A percentile compares a stretch with the other conserved stretches of the same genome.
Conservation (phyloP, 2,329 filamentous ascomycete genomes). For the Fonsecaea multimorphosa region DNA sequence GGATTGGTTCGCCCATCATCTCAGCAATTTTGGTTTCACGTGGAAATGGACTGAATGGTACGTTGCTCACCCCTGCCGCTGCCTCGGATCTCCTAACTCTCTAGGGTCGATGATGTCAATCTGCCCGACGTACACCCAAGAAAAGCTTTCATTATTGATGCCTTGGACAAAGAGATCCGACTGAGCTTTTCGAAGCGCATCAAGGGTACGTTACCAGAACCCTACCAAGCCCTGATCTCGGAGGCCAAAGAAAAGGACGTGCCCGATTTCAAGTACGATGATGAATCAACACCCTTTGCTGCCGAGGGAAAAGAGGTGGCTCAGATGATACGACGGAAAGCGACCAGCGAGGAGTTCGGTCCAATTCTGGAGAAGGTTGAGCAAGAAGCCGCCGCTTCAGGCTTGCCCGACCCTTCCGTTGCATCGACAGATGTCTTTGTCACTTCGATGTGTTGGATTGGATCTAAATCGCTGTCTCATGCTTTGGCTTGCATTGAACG, state of each 20-base stretch:
- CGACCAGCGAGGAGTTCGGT: slow-evolving; percentile 84
- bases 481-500: slow-evolving; percentile 95
- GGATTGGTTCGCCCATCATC: slow-evolving; percentile 97
- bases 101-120: slow-evolving; percentile 77
- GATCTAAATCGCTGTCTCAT: slow-evolving; percentile 94
- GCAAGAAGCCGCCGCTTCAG: slow-evolving; percentile 71
- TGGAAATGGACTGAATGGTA: slow-evolving; percentile 99
- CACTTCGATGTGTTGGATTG: slow-evolving; percentile 90
- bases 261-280: slow-evolving; percentile 90
- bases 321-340: slow-evolving; percentile 80
- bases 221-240: slow-evolving; percentile 80
- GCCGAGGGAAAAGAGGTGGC: slow-evolving; percentile 84
- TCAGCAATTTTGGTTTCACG: slow-evolving; percentile 98
- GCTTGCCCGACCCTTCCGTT: slow-evolving; percentile 74
- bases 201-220: slow-evolving; percentile 85
- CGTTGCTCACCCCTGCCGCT: slow-evolving; percentile 40
- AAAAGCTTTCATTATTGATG: slow-evolving; percentile 90
- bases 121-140: slow-evolving; percentile 79
- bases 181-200: slow-evolving; percentile 96
- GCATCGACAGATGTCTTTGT: slow-evolving; percentile 93
- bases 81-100: slow-evolving; percentile 11
- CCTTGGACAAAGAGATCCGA: slow-evolving; percentile 94
- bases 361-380: slow-evolving; percentile 80
- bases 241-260: slow-evolving; percentile 91
- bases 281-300: slow-evolving; percentile 77